phyloP scores from a whole-genome alignment of 225 moss, liverwort and hornwort genomes.

The Antitrichia curtipendula region DNA sequence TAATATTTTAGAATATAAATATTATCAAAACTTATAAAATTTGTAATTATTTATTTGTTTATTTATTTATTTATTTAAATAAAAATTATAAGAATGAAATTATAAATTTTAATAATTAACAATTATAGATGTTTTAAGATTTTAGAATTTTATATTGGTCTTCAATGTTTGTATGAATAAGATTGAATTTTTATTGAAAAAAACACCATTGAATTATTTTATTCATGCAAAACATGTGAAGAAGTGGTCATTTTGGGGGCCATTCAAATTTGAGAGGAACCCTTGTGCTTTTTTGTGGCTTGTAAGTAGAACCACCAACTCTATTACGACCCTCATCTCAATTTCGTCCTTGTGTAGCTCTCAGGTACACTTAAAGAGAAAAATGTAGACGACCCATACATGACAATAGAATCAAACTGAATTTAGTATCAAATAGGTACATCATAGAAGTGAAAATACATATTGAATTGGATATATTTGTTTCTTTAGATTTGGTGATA shows the following conservation, averaged over 20 bases:
- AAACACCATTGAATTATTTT: too few species aligned
- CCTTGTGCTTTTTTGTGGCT: background rate
- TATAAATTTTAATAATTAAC: background rate
- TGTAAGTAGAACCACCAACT: rapidly evolving
- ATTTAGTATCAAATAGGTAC: rapidly evolving
- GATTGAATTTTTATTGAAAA: background rate
- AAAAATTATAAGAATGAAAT: rapidly evolving
- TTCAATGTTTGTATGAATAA: background rate
- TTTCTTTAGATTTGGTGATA: background rate
- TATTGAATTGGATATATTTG: background rate
- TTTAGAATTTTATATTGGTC: background rate
- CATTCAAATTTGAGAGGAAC: background rate
- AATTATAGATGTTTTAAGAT: background rate
- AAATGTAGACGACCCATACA: background rate
- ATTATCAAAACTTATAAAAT: background rate
- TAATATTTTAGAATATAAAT: background rate
- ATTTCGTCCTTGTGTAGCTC: too few species aligned
- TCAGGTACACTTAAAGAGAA: background rate
- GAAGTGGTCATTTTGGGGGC: background rate
- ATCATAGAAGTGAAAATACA: too few species aligned
- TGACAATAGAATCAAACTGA: rapidly evolving
- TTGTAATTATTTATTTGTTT: too few species aligned
- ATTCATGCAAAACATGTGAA: background rate
- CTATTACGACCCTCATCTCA: rapidly evolving
- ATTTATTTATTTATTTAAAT: too few species aligned